These are phyloP conservation scores for Boletus vermiculosoides DNA, from an alignment of 768 basidiomycete species.

Conservation along the genomic window DNA sequence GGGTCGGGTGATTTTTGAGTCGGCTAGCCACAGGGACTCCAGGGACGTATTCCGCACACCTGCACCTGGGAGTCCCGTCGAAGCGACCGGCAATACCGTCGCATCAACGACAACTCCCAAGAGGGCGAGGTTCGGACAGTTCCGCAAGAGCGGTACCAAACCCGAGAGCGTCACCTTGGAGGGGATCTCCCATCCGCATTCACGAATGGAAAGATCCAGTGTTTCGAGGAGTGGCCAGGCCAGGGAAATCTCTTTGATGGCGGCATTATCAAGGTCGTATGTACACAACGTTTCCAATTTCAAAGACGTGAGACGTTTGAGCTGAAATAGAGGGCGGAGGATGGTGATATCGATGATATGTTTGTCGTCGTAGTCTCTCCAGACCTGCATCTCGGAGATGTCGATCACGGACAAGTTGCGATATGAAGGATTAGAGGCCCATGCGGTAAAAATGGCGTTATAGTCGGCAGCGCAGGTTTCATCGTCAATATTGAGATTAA, in stretches of 20 bases:
- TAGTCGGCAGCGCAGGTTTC: conserved; percentile 30
- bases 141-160: conserved; percentile 19
- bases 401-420: conserved; percentile 27
- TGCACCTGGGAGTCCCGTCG: conserved; percentile 11
- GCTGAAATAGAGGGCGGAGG: conserved; percentile 27
- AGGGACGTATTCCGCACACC: conserved; percentile 27
- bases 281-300: conserved; percentile 33
- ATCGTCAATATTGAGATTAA: conserved; percentile 33
- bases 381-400: conserved; percentile 32
- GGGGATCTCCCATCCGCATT: conserved; percentile 32
- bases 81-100: conserved; percentile 14
- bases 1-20: conserved; percentile 28
- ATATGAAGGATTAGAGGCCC: conserved; percentile 25
- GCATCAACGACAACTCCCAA: conserved; percentile 31
- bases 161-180: conserved; percentile 28
- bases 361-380: conserved; percentile 31
- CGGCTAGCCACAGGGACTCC: conserved; percentile 30
- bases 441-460: conserved; percentile 20
- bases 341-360: conserved; percentile 27
- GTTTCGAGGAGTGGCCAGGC: conserved; percentile 31
- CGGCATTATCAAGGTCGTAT: conserved; percentile 23
- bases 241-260: conserved; percentile 24
- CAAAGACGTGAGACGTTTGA: conserved; percentile 20
- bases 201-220: conserved; percentile 28
- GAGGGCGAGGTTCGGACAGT: conserved; percentile 26